phyloP scores from a whole-genome alignment of 1,284 basidiomycete genomes.

The Wallemia mellicola region DNA sequence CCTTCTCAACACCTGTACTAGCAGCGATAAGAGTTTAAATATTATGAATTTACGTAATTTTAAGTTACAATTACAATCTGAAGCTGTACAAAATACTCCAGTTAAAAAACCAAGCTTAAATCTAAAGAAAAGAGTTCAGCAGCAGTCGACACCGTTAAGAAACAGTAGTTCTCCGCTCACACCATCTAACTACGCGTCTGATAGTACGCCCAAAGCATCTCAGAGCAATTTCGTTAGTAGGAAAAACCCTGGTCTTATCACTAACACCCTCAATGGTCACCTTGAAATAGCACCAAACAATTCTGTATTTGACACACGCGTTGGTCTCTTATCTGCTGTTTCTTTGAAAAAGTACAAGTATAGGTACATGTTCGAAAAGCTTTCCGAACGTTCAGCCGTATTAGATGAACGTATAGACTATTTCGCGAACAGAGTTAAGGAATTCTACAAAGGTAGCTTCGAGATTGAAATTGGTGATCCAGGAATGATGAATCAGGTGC shows the following conservation, averaged over 20 bases:
- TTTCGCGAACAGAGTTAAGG: slow-evolving; percentile 35
- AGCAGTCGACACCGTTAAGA: background rate
- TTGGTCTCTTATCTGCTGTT: background rate
- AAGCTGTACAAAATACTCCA: background rate
- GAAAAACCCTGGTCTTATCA: background rate
- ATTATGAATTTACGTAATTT: slow-evolving; percentile 23
- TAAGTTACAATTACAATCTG: slow-evolving; percentile 16
- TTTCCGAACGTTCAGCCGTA: slow-evolving; percentile 34
- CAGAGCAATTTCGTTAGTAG: background rate
- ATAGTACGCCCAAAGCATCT: background rate
- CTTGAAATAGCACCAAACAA: background rate
- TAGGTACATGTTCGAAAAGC: slow-evolving; percentile 72
- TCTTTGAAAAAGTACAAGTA: background rate
- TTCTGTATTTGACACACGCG: background rate
- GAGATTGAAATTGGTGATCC: slow-evolving; percentile 40
- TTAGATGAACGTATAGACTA: slow-evolving; percentile 64
- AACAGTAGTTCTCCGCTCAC: background rate
- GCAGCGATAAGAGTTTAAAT: slow-evolving; percentile 15
- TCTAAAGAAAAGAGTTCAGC: background rate
- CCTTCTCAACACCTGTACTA: slow-evolving; percentile 15
- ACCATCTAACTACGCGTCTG: background rate
- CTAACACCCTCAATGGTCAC: background rate
- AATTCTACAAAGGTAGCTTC: slow-evolving; percentile 32
- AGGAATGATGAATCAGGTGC: slow-evolving; percentile 33
- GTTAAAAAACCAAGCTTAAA: background rate